A percentile compares a stretch with the other conserved stretches of the same genome.
Conservation (phyloP, 495 filamentous ascomycete genomes). For the Penicillium longicatenatum region DNA sequence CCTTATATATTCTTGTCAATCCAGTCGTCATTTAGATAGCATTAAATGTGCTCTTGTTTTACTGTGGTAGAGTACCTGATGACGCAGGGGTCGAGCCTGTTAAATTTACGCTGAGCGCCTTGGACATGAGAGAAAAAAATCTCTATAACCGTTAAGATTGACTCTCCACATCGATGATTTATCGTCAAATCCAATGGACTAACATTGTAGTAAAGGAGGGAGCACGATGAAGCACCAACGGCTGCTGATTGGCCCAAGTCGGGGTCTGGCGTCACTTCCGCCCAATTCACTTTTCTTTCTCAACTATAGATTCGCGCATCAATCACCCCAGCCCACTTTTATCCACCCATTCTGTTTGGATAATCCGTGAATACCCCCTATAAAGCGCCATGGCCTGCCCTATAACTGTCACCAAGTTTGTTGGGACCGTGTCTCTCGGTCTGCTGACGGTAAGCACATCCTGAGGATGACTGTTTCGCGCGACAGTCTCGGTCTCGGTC, state of each 20-base stretch:
- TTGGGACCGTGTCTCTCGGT: slow-evolving; percentile 84
- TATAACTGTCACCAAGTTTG: slow-evolving; percentile 81
- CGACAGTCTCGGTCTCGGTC: not conserved
- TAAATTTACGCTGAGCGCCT: not conserved
- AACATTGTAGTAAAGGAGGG: not conserved
- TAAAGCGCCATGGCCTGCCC: slow-evolving; percentile 61
- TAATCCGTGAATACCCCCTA: not conserved
- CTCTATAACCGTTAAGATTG: not conserved
- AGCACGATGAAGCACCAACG: not conserved
- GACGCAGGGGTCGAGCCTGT: not conserved
- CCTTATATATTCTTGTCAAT: not conserved
- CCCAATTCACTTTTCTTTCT: not conserved
- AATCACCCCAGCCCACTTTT: not conserved
- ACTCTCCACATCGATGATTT: not conserved
- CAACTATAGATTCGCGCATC: not conserved
- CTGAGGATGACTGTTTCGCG: not conserved
- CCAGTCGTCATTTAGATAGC: not conserved
- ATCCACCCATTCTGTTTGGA: not conserved
- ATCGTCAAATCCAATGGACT: not conserved
- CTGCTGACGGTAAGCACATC: slow-evolving; percentile 71
- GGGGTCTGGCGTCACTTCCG: slow-evolving; percentile 19
- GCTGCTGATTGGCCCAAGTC: slow-evolving; percentile 26
- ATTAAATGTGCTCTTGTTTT: not conserved
- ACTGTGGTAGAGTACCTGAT: not conserved
- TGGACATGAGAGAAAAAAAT: not conserved